phyloP scores from a whole-genome alignment of 192 early-diverging fungal genomes.

The Entomortierella parvispora region DNA sequence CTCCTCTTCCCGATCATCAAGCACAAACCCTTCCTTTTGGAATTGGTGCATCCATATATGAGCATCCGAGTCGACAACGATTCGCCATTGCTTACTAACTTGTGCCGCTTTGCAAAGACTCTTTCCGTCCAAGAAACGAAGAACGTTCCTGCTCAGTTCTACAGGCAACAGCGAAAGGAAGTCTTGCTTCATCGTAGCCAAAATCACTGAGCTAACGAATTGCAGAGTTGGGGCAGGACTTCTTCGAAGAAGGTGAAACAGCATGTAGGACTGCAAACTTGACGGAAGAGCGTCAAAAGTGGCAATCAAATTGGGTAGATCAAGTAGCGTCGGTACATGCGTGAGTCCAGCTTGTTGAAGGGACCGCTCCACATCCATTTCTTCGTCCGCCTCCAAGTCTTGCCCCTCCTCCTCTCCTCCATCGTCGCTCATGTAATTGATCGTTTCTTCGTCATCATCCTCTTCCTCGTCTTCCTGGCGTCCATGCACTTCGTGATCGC shows the following conservation, averaged over 20 bases:
- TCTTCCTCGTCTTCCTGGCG: slow-evolving; percentile 16
- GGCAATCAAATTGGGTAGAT: slow-evolving; percentile 62
- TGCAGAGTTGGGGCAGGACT: slow-evolving; percentile 86
- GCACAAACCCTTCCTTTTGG: slow-evolving; percentile 55
- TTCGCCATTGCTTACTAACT: slow-evolving; percentile 84
- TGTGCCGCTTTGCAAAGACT: slow-evolving; percentile 83
- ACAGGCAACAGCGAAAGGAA: slow-evolving; percentile 81
- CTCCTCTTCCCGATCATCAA: slow-evolving; percentile 53
- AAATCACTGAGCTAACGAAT: slow-evolving; percentile 89
- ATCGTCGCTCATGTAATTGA: slow-evolving; percentile 21
- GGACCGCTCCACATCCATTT: slow-evolving; percentile 41
- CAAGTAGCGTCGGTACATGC: slow-evolving; percentile 54
- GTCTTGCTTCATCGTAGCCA: slow-evolving; percentile 92
- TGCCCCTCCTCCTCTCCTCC: slow-evolving; percentile 40
- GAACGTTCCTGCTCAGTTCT: slow-evolving; percentile 80
- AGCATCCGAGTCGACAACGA: slow-evolving; percentile 77
- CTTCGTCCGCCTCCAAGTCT: slow-evolving; percentile 16
- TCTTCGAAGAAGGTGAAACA: slow-evolving; percentile 88
- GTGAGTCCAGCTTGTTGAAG: slow-evolving; percentile 23
- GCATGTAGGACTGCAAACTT: slow-evolving; percentile 84
- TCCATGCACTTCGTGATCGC: slow-evolving; percentile 20
- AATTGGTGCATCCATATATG: slow-evolving; percentile 60
- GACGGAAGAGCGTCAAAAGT: slow-evolving; percentile 85
- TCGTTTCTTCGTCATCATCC: slow-evolving; percentile 22
- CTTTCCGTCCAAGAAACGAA: slow-evolving; percentile 83